Conservation (phyloP, 345 rosid genomes). For the Dimocarpus longan region DNA sequence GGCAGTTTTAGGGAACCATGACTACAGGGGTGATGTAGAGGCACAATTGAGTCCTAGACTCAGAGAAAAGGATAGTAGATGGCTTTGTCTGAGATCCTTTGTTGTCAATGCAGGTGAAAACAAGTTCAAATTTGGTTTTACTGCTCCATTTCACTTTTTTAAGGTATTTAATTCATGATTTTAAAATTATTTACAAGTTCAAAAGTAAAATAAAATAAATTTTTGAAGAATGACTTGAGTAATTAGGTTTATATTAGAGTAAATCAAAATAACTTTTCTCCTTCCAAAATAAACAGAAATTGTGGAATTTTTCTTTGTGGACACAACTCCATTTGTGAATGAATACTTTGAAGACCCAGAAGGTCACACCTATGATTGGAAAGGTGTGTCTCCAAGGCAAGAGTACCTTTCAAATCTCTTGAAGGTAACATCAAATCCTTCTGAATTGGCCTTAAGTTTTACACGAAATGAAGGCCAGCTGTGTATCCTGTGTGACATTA, state of each 20-base stretch:
- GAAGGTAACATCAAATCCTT: constrained; percentile 28
- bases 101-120: constrained; percentile 40
- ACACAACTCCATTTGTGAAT: constrained; percentile 45
- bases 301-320: constrained; percentile 47
- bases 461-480: too few relatives aligned
- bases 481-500: too few relatives aligned
- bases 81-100: constrained; percentile 57
- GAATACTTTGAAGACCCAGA: constrained; percentile 38
- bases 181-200: constrained; percentile 16
- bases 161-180: too few relatives aligned
- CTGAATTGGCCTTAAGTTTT: not conserved
- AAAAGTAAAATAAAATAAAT: too few relatives aligned
- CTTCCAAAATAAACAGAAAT: constrained; percentile 16
- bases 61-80: constrained; percentile 40
- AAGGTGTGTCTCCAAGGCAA: constrained; percentile 48
- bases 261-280: too few relatives aligned
- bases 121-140: too few relatives aligned
- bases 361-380: constrained; percentile 45
- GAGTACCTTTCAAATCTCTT: constrained; percentile 49
- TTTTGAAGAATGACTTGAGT: too few relatives aligned
- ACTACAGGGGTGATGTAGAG: constrained; percentile 56
- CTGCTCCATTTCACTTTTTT: too few relatives aligned
- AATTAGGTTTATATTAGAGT: too few relatives aligned
- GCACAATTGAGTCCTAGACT: constrained; percentile 57
- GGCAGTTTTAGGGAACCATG: constrained; percentile 66